Evolutionary conservation across 2,329 filamentous ascomycete genomes (phyloP), one percentile per base, ranked within the genome.

Genomic region (Albophoma yamanashiensis): DNA sequence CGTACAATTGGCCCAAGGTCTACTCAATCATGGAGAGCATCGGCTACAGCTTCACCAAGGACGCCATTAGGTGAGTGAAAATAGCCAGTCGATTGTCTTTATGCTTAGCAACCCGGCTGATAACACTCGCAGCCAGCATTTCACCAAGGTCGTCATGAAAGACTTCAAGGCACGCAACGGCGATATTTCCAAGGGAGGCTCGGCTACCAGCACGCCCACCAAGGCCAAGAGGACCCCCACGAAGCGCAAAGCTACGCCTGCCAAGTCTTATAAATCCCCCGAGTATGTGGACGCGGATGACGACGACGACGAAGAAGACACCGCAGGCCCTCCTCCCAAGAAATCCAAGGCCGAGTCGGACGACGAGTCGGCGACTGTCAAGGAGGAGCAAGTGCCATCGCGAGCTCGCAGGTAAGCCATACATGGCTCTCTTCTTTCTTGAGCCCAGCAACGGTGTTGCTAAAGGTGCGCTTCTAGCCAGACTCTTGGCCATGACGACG

Each of bases 11-110:
- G 74, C 59, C 65, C 55, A 66, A 63, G 34, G 65, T 74, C 4
- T 66, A 68, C 57, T 57, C 59, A 9, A 62, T 71, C 42, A 75
- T 76, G 74, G 60, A 56, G 2, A 27, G 60, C 2, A 66, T 72
- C 20, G 74, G 73, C 12, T 71, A 76, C 31, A 40, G 60, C 11
- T 76, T 76, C 39, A 73, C 71, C 59, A 70, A 72, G 40, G 72
- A 74, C n/a, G 75, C 75, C 40, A 70, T 76, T 43, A 69, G 66
- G 75, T 76, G 65, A 45, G 74, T 69, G 15, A 39, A 8, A 27
- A 9, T 20, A 14, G n/a, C 22, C 8, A 12, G 0, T 52, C 34
- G n/a, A 15, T 36, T 43, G 4, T 9, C 53, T 3, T 36, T 14
- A 15, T 50, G 12, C 22, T 39, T 17, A 11, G 22, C 25, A 36